These are phyloP conservation scores for Boletus rubropictus DNA, from an alignment of 768 basidiomycete species.

Conservation along the genomic window DNA sequence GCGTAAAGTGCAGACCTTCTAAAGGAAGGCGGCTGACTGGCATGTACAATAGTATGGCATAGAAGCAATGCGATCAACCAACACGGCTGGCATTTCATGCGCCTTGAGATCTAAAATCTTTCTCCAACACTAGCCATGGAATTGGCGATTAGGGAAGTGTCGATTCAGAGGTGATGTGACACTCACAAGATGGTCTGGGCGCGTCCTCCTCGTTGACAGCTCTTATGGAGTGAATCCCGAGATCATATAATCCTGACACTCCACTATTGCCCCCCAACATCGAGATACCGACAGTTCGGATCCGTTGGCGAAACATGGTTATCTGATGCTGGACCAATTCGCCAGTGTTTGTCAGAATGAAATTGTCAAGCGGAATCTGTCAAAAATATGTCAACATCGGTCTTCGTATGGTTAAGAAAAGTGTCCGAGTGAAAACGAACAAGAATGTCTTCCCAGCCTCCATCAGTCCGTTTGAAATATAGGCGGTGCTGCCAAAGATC, in stretches of 20 bases:
- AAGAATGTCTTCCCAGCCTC: slow-evolving; percentile 77
- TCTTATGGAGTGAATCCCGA: slow-evolving; percentile 75
- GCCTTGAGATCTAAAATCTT: slow-evolving; percentile 22
- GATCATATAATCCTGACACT: slow-evolving; percentile 69
- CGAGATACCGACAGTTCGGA: slow-evolving; percentile 82
- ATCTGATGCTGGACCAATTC: slow-evolving; percentile 67
- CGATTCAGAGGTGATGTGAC: not conserved
- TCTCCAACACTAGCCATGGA: slow-evolving; percentile 20
- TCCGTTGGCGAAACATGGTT: slow-evolving; percentile 64
- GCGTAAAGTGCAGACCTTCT: slow-evolving; percentile 4
- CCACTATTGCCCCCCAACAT: slow-evolving; percentile 81
- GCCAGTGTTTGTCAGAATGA: slow-evolving; percentile 70
- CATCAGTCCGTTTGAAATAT: slow-evolving; percentile 62
- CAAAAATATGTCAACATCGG: slow-evolving; percentile 1
- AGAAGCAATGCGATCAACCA: not conserved
- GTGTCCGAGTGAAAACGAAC: slow-evolving; percentile 38
- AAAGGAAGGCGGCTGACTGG: slow-evolving; percentile 1
- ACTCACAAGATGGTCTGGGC: slow-evolving; percentile 29
- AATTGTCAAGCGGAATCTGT: slow-evolving; percentile 77
- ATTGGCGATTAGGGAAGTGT: not conserved
- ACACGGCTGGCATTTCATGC: slow-evolving; percentile 11
- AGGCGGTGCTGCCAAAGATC: slow-evolving; percentile 95
- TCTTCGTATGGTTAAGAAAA: not conserved
- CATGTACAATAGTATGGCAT: not conserved
- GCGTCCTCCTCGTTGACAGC: slow-evolving; percentile 75